These are phyloP conservation scores for Antitrichia curtipendula DNA, from an alignment of 225 moss, liverwort and hornwort genomes.

Conservation along the genomic window DNA sequence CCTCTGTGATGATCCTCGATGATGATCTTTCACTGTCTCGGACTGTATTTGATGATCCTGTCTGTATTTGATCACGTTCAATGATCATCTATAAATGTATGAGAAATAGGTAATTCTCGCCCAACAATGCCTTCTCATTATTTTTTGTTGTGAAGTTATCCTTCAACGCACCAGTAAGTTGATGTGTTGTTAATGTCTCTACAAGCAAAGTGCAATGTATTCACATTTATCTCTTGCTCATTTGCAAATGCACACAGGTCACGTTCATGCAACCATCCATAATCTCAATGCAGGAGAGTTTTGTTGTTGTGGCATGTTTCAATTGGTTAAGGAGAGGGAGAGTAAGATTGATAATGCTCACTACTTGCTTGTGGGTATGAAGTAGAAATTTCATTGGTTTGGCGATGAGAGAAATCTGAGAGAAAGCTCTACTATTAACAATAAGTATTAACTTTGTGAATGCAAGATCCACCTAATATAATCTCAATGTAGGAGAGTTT, in stretches of 20 bases:
- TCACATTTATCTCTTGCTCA: not conserved
- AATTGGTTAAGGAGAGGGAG: too few relatives aligned
- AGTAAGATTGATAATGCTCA: too few relatives aligned
- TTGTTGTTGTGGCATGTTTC: too few relatives aligned
- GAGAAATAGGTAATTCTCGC: not conserved
- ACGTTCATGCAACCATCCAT: not conserved
- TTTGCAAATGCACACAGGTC: not conserved
- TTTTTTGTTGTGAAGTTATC: not conserved
- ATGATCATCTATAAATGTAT: not conserved
- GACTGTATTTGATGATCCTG: not conserved
- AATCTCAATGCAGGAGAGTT: too few relatives aligned
- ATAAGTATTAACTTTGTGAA: too few relatives aligned
- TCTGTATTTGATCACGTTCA: not conserved
- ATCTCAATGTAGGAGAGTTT: too few relatives aligned
- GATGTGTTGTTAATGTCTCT: not conserved
- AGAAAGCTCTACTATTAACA: too few relatives aligned
- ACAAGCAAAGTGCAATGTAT: too few relatives aligned
- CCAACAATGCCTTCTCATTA: not conserved
- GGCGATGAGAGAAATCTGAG: too few relatives aligned
- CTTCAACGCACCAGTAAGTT: not conserved
- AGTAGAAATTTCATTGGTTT: too few relatives aligned
- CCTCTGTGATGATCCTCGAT: not conserved
- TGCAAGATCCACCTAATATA: too few relatives aligned
- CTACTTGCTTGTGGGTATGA: too few relatives aligned
- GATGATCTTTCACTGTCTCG: not conserved